Base-by-base conservation (phyloP, 495 filamentous ascomycete genomes). In the Aspergillus indologenus region DNA sequence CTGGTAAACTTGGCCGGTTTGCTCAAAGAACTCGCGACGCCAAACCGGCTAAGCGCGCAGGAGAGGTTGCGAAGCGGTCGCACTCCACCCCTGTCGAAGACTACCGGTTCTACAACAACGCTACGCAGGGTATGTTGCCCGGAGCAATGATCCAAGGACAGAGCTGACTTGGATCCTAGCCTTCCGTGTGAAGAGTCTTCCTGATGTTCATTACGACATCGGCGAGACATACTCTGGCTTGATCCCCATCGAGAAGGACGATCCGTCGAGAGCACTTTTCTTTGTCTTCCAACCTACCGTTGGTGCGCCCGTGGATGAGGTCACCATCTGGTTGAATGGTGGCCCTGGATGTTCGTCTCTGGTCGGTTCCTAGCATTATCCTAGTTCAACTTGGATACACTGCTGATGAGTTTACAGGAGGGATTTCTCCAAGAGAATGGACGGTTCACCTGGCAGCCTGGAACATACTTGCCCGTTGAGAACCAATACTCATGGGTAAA, bases 211-310 rank as follows among this genome's bases (percentile, higher is more conserved):
- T 53, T 91, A 88, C 52, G 85, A 90, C 56, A 72, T 89, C 58
- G 88, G 89, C 31, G 89, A 92, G 68, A 85, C 83, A 2, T 92
- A 91, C 68, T 87, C 89, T 19, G 89, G 89, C 2, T 73, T 85
- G 18, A 73, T 94, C 8, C 88, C 90, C 9, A 90, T 92, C 60
- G 75, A 84, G 46, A 79, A 83, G 61, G 68, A 72, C 14, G 79
- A 82, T 52, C 67, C 81, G 17, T 76, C 75, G 5, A 68, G 78
- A 5, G 60, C 71, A 15, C 69, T 85, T 9, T 83, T 83, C 62
- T 84, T 81, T 61, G 69, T 83, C 43, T 83, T 78, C 58, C 75
- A 78, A 45, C 77, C 78, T 5, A 81, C 67, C 0, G 67, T 80
- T 26, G 78, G 75, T 15, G 65, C 69, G 9, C 78, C 77, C 15